These are phyloP conservation scores for Erysimum pusillum DNA, from an alignment of 441 rosid genomes.

Conservation along the genomic window DNA sequence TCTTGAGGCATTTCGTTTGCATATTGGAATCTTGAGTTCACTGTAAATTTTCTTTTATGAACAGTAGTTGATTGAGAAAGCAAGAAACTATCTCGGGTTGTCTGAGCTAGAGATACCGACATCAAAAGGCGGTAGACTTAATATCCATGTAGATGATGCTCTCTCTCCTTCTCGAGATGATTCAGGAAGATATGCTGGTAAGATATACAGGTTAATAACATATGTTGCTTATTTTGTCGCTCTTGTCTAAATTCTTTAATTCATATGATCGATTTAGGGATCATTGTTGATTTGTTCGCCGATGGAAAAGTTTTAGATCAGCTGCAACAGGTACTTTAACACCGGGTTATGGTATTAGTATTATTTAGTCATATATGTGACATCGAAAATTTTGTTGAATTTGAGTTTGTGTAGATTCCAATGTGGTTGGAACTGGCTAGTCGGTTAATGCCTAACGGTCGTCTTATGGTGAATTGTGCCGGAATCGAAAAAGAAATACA, in stretches of 20 bases:
- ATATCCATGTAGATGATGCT: slow-evolving; percentile 69
- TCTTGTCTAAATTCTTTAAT: slow-evolving; percentile 17
- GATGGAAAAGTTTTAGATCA: slow-evolving; percentile 70
- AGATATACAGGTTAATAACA: slow-evolving; percentile 3
- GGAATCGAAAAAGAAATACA: slow-evolving; percentile 54
- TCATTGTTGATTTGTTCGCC: slow-evolving; percentile 72
- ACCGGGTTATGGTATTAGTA: neutral
- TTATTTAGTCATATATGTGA: neutral
- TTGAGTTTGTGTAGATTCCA: slow-evolving; percentile 49
- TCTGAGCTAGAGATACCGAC: slow-evolving; percentile 73
- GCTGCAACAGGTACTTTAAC: slow-evolving; percentile 67
- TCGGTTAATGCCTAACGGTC: slow-evolving; percentile 72
- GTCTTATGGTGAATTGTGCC: slow-evolving; percentile 85
- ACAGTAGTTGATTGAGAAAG: slow-evolving; percentile 70
- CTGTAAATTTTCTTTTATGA: slow-evolving; percentile 27
- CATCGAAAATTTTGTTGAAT: neutral
- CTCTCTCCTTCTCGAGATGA: slow-evolving; percentile 53
- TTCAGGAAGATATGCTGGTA: slow-evolving; percentile 70
- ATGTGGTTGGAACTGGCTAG: slow-evolving; percentile 72
- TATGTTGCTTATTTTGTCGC: slow-evolving; percentile 23
- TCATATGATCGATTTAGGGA: slow-evolving; percentile 54
- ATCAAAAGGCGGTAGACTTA: slow-evolving; percentile 62
- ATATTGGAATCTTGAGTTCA: slow-evolving; percentile 12
- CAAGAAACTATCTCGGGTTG: slow-evolving; percentile 69
- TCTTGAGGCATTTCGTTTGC: neutral